Percentiles rank a stretch among this genome's conserved stretches.
phyloP scores from a whole-genome alignment of 2,329 filamentous ascomycete genomes.

The Alternaria sp. region DNA sequence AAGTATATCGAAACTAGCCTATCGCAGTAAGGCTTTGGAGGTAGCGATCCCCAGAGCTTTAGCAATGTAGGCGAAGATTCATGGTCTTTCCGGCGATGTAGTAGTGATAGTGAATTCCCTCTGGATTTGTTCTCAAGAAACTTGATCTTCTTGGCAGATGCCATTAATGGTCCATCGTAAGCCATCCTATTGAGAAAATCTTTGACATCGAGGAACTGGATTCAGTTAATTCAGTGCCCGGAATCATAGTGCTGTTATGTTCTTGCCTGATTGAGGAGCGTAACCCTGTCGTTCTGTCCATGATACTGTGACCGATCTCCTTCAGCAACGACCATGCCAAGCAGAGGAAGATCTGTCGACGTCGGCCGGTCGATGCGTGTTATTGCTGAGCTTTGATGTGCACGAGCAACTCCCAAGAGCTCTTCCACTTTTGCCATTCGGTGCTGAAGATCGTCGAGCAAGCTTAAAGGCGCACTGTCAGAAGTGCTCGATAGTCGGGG shows the following conservation, averaged over 20 bases:
- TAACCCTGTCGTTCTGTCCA: slow-evolving; percentile 31
- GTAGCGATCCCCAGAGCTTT: slow-evolving; percentile 30
- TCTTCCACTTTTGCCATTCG: slow-evolving; percentile 33
- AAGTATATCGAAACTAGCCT: slow-evolving; percentile 30
- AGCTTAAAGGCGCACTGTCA: not conserved
- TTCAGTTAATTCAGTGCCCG: slow-evolving; percentile 7
- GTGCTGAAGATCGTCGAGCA: slow-evolving; percentile 26
- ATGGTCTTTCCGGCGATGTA: slow-evolving; percentile 7
- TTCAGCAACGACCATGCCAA: slow-evolving; percentile 31
- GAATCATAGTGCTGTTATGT: not conserved
- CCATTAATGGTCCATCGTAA: slow-evolving; percentile 23
- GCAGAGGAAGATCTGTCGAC: slow-evolving; percentile 7
- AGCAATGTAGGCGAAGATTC: slow-evolving; percentile 27
- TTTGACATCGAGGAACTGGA: slow-evolving; percentile 28
- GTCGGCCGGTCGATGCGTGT: not conserved
- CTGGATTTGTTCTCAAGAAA: slow-evolving; percentile 25
- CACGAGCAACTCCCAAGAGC: slow-evolving; percentile 18
- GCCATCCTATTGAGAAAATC: slow-evolving; percentile 24
- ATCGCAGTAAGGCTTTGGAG: slow-evolving; percentile 32
- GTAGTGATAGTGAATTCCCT: slow-evolving; percentile 16
- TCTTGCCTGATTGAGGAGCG: slow-evolving; percentile 34
- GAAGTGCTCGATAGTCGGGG: not conserved
- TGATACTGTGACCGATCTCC: slow-evolving; percentile 26
- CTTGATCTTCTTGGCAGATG: slow-evolving; percentile 27
- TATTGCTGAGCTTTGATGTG: not conserved